Conservation (phyloP, 2,329 filamentous ascomycete genomes). For the Parafenestella ontariensis region DNA sequence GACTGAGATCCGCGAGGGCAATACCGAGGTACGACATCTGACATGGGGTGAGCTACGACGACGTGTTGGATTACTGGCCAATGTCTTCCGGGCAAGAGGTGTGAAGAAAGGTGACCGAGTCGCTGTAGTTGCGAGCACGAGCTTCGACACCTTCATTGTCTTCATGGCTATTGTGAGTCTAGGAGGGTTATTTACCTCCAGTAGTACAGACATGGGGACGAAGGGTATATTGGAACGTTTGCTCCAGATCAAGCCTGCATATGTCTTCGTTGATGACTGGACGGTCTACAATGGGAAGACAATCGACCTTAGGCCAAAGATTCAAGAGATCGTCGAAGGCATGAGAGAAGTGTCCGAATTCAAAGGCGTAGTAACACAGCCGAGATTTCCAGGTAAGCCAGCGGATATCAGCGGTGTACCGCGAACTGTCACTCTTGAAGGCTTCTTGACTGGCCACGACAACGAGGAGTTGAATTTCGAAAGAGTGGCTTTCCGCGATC, state of each 20-base stretch:
- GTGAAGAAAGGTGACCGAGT: constrained; percentile 76
- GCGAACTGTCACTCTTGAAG: constrained; percentile 52
- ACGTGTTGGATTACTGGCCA: constrained; percentile 65
- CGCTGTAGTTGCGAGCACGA: constrained; percentile 77
- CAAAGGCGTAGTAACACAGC: constrained; percentile 68
- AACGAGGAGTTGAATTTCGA: constrained; percentile 60
- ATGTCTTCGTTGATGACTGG: constrained; percentile 83
- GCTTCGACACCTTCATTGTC: constrained; percentile 74
- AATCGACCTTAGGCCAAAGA: constrained; percentile 75
- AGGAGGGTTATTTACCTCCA: constrained; percentile 77
- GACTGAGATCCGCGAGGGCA: constrained; percentile 76
- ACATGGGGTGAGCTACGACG: constrained; percentile 72
- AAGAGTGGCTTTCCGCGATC: constrained; percentile 73
- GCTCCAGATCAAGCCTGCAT: constrained; percentile 76
- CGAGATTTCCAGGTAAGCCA: constrained; percentile 65
- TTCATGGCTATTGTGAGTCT: constrained; percentile 74
- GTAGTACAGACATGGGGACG: constrained; percentile 83
- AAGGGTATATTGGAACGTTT: constrained; percentile 78
- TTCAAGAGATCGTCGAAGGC: constrained; percentile 68
- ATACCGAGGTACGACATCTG: constrained; percentile 58
- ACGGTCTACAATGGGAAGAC: constrained; percentile 81
- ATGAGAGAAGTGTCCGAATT: constrained; percentile 69
- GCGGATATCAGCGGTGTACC: constrained; percentile 65
- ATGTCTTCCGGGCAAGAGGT: constrained; percentile 71
- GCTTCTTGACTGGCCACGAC: constrained; percentile 52